Evolutionary conservation across 805 yeast genomes (phyloP).

Genomic region (Metschnikowia gruessii): DNA sequence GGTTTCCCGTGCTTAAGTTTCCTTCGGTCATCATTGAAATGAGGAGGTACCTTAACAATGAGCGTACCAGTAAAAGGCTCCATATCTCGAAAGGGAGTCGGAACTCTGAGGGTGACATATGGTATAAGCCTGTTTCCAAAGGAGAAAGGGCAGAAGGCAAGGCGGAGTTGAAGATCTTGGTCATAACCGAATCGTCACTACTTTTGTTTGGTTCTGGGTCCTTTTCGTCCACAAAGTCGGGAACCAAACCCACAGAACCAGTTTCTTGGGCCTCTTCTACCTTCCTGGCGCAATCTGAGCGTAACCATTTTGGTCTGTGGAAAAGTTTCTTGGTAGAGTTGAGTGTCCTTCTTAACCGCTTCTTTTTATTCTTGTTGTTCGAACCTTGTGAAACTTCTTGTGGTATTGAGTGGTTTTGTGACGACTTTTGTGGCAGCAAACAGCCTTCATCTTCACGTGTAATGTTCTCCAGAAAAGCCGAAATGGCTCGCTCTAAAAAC

Average conservation of each 20-base stretch:
- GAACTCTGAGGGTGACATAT: not conserved
- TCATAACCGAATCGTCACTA: not conserved
- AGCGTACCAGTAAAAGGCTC: slow-evolving; percentile 1
- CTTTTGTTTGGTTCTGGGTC: not conserved
- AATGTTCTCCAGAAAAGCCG: too few relatives aligned
- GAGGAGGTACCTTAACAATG: not conserved
- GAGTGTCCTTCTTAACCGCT: not conserved
- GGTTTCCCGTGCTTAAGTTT: not conserved
- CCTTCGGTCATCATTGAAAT: not conserved
- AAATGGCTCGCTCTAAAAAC: not conserved
- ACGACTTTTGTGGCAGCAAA: not conserved
- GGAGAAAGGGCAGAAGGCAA: not conserved
- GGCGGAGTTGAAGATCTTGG: not conserved
- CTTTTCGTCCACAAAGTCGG: not conserved
- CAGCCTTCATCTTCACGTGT: not conserved
- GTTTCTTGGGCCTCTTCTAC: too few relatives aligned
- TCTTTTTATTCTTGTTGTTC: not conserved
- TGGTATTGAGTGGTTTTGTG: too few relatives aligned
- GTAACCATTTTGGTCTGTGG: not conserved
- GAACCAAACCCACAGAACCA: not conserved
- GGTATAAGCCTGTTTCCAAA: not conserved
- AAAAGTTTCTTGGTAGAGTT: not conserved
- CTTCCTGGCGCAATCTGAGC: not conserved
- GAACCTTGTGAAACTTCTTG: too few relatives aligned
- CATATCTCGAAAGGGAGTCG: not conserved